Percentiles rank a stretch among this genome's conserved stretches.
Evolutionary conservation across 208 protist species (phyloP).

Genomic region (Crithidia bombi): DNA sequence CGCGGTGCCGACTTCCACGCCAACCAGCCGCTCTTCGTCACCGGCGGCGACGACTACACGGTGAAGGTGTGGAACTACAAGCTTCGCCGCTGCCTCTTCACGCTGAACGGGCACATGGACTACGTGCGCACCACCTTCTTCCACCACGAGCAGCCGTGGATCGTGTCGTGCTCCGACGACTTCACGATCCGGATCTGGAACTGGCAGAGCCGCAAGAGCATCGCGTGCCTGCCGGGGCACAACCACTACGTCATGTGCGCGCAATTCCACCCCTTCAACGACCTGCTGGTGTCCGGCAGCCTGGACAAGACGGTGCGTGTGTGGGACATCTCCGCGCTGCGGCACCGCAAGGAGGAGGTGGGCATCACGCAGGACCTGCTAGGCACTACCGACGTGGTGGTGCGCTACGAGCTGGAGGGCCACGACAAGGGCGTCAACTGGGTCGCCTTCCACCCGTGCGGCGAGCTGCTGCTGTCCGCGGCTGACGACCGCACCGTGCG

Average conservation of each 20-base stretch:
- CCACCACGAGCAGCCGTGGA: constrained; percentile 97
- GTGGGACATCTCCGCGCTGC: constrained; percentile 98
- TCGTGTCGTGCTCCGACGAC: constrained; percentile 98
- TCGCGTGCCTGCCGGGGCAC: constrained; percentile 96
- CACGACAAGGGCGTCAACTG: constrained; percentile 99
- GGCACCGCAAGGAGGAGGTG: constrained; percentile 61
- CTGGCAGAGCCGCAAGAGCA: constrained; percentile 96
- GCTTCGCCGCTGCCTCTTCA: constrained; percentile 97
- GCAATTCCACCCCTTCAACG: constrained; percentile 94
- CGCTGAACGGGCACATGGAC: constrained; percentile 98
- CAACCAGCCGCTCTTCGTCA: constrained; percentile 98
- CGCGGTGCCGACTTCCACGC: constrained; percentile 98
- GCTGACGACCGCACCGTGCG: constrained; percentile 98
- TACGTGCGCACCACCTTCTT: constrained; percentile 99
- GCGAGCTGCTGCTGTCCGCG: constrained; percentile 94
- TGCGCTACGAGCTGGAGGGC: constrained; percentile 97
- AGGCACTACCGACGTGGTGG: constrained; percentile 91
- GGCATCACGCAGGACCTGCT: constrained; percentile 94
- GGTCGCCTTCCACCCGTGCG: constrained; percentile 97
- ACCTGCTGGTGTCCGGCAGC: constrained; percentile 98
- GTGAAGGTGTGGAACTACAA: constrained; percentile 99
- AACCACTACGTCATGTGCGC: constrained; percentile 99
- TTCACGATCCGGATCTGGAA: constrained; percentile 99
- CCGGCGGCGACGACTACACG: constrained; percentile 99
- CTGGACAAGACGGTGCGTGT: constrained; percentile 99